Conservation (phyloP, 148 eudicot species). For the Spergularia bocconei region DNA sequence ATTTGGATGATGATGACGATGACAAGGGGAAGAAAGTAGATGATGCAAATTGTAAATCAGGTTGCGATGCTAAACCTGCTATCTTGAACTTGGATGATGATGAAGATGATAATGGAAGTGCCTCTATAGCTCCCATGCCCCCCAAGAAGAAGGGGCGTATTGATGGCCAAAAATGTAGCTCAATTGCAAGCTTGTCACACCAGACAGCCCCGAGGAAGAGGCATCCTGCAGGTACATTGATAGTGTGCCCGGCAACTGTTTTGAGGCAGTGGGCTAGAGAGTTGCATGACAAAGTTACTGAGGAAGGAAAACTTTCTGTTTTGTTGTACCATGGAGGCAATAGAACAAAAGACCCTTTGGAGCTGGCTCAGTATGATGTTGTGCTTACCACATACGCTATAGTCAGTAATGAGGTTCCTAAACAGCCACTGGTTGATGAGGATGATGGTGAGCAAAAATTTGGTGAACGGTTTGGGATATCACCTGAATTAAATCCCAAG, state of each 20-base stretch:
- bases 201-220: conserved; percentile 47
- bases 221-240: conserved; percentile 94
- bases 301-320: conserved; percentile 56
- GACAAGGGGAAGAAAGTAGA: conserved; percentile 34
- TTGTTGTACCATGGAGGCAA: conserved; percentile 88
- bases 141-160: conserved; percentile 32
- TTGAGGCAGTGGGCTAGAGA: conserved; percentile 96
- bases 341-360: conserved; percentile 72
- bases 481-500: conserved; percentile 54
- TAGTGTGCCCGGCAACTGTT: conserved; percentile 97
- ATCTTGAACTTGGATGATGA: conserved; percentile 82
- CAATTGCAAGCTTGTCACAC: conserved; percentile 42
- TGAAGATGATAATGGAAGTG: conserved; percentile 47
- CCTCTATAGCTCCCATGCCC: conserved; percentile 29
- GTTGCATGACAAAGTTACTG: conserved; percentile 75
- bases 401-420: conserved; percentile 91
- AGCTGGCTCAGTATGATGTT: conserved; percentile 72
- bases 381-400: conserved; percentile 94
- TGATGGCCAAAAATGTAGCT: conserved; percentile 34
- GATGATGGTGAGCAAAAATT: conserved; percentile 66
- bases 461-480: conserved; percentile 60
- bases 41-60: conserved; percentile 21
- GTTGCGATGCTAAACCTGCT: conserved; percentile 37
- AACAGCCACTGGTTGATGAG: conserved; percentile 73
- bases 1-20: conserved; percentile 87